Percentiles rank a stretch among this genome's conserved stretches.
Conservation (phyloP, 345 rosid species). For the Anastatica hierochuntica region DNA sequence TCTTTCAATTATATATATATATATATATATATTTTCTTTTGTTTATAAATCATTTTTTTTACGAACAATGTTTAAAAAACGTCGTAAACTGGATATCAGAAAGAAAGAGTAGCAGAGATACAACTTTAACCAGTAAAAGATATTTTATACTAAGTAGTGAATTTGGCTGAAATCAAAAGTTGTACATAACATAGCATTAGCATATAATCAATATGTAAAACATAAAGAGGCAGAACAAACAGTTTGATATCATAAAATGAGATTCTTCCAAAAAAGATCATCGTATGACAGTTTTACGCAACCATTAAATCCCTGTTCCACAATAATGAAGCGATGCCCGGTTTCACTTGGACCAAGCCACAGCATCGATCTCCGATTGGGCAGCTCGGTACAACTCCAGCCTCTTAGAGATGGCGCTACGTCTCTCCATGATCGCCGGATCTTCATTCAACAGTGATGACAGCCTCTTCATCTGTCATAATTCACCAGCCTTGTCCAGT, state of each 20-base stretch:
- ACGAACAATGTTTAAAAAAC: too few species aligned
- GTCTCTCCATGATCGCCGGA: conserved; percentile 95
- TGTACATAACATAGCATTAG: too few species aligned
- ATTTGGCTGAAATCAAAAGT: too few species aligned
- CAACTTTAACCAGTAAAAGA: too few species aligned
- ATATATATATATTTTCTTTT: too few species aligned
- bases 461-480: conserved; percentile 63
- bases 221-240: conserved; percentile 9
- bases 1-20: too few species aligned
- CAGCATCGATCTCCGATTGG: conserved; percentile 81
- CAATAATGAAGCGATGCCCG: background rate
- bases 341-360: conserved; percentile 85
- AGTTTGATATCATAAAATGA: background rate
- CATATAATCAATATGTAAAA: too few species aligned
- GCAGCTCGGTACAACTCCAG: conserved; percentile 89
- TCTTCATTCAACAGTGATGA: conserved; percentile 87
- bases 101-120: too few species aligned
- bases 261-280: background rate
- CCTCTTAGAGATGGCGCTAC: conserved; percentile 72
- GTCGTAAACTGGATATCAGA: too few species aligned
- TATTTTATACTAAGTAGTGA: too few species aligned
- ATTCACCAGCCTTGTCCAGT: background rate
- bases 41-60: too few species aligned
- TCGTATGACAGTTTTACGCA: background rate
- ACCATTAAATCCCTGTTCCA: conserved; percentile 2